Percentiles rank a stretch among this genome's conserved stretches.
phyloP scores from a whole-genome alignment of 768 basidiomycete species.

The Podaxis mareebaensis region DNA sequence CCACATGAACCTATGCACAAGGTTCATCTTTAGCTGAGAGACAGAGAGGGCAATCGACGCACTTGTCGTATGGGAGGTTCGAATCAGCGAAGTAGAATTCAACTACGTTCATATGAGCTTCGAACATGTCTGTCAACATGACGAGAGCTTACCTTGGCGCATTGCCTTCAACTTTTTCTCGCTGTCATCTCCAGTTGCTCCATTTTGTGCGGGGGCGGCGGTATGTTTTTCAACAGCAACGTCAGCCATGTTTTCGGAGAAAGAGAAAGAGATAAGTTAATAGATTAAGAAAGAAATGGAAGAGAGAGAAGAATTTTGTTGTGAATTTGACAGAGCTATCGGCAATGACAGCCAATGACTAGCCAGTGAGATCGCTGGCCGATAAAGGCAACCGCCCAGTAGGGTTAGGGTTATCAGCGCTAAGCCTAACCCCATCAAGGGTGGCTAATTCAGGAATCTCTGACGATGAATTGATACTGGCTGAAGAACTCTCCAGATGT shows the following conservation, averaged over 20 bases:
- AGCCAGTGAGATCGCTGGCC: constrained; percentile 1
- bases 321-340: background rate
- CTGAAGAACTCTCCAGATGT: too few relatives aligned
- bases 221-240: constrained; percentile 23
- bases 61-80: constrained; percentile 94
- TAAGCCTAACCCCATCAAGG: background rate
- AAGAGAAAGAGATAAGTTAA: constrained; percentile 24
- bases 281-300: constrained; percentile 11
- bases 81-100: constrained; percentile 97
- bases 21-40: background rate
- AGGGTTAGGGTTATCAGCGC: constrained; percentile 9
- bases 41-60: constrained; percentile 18
- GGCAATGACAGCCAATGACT: constrained; percentile 9
- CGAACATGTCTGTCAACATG: background rate
- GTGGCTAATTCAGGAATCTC: background rate
- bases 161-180: constrained; percentile 49
- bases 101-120: constrained; percentile 45
- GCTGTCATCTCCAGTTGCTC: constrained; percentile 21
- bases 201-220: constrained; percentile 16
- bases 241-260: constrained; percentile 29
- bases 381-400: background rate
- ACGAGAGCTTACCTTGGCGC: constrained; percentile 49
- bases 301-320: background rate
- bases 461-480: too few relatives aligned
- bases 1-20: constrained; percentile 84